phyloP scores from a whole-genome alignment of 257 asterid species.

The Haberlea rhodopensis region DNA sequence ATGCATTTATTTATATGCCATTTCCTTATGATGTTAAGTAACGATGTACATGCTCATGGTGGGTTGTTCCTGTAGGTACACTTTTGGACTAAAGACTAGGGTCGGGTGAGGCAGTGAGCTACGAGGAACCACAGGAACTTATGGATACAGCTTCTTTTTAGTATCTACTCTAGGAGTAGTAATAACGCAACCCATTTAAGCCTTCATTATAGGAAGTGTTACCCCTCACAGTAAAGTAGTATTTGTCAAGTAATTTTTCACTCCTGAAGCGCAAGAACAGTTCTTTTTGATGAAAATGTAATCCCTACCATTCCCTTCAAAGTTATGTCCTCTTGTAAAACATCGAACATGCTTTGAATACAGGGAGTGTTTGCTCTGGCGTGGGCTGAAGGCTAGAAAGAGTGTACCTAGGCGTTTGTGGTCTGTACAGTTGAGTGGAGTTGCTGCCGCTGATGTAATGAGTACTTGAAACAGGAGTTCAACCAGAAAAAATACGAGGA shows the following conservation, averaged over 20 bases:
- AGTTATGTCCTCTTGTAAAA: slow-evolving; percentile 62
- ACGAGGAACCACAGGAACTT: too few relatives aligned
- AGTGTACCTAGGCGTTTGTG: slow-evolving; percentile 73
- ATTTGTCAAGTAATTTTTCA: slow-evolving; percentile 54
- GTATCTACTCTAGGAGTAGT: too few relatives aligned
- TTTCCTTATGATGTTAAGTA: too few relatives aligned
- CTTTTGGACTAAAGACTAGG: too few relatives aligned
- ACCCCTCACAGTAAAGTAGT: slow-evolving; percentile 74
- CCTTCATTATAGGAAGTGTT: too few relatives aligned
- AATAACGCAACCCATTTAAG: too few relatives aligned
- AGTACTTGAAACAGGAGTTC: slow-evolving; percentile 20
- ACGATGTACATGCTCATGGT: too few relatives aligned
- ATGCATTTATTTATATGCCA: too few relatives aligned
- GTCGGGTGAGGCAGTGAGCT: too few relatives aligned
- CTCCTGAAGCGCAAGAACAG: slow-evolving; percentile 74
- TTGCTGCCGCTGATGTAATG: slow-evolving; percentile 29
- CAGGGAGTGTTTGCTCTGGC: slow-evolving; percentile 47
- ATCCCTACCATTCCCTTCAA: slow-evolving; percentile 77
- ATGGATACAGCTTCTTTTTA: too few relatives aligned
- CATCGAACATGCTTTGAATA: slow-evolving; percentile 97
- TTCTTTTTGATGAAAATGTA: slow-evolving; percentile 78
- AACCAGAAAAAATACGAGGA: slow-evolving; percentile 39
- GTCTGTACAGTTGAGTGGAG: slow-evolving; percentile 82
- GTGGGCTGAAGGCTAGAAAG: slow-evolving; percentile 80
- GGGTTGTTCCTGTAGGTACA: too few relatives aligned